Base-by-base conservation (phyloP, 495 filamentous ascomycete genomes). In the Parathielavia appendiculata region DNA sequence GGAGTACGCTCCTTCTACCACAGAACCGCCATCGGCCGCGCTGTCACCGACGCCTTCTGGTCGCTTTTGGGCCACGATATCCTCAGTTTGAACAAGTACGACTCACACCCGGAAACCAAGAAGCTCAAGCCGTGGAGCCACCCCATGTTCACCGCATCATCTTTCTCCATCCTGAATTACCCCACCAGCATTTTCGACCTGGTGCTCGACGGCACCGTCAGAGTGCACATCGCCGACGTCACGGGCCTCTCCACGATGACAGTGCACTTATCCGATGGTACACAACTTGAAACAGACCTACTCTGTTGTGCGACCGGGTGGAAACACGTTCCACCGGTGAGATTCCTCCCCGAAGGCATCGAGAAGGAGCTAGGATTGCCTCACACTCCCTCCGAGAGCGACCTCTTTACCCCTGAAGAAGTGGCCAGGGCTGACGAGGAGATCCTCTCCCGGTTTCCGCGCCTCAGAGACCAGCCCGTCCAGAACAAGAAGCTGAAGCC, bases 271-370 rank as follows among this genome's bases (percentile, higher is more conserved):
- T 76, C 73, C 20, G 76, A 81, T 40, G 83, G 82, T 16, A 75
- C 79, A 16, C 65, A 70, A 4, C 68, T 91, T 10, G 60, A 73
- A 6, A 78, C 83, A 1, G 87, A 89, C 48, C 78, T 78, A 6
- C 71, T 95, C n/a, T 78, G 90, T 58, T 87, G 81, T 63, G 79
- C 78, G 32, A 90, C 85, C 0, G 86, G 86, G 22, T 91, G 87
- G 83, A 81, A 83, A 62, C 78, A 82, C 47, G 75, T 74, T 1
- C 81, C 87, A 1, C 76, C 80, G 7, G 76, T 92, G 55, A 80
- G 81, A 39, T 86, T 91, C 68, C 66, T 83, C 0, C 83, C 86
- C 0, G 76, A 77, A 47, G 83, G 74, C 4, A 75, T 78, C 38
- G 76, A 79, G 35, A 65, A 44, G 19, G 76, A 78, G 45, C 60